Base-by-base conservation (phyloP, 176 grass and related monocot genomes). In the Lolium multiflorum region DNA sequence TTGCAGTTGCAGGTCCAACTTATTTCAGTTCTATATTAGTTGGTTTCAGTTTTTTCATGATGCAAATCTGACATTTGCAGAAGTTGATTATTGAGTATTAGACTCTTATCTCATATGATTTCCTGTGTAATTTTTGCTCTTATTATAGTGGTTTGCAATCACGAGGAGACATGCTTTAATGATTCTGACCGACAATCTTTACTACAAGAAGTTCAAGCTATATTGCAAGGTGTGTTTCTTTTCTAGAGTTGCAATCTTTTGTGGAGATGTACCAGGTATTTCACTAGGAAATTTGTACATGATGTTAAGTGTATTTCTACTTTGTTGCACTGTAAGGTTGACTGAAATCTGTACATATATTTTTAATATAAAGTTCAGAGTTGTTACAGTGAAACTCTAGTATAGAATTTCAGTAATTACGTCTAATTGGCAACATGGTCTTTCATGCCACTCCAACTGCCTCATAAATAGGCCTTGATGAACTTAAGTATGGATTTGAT, bases 141-240 rank as follows among this genome's bases (percentile, higher is more conserved):
- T 90, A 15, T 83, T 90, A 81, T 88, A 99, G 97, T 99, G 97
- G 97, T 99, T 99, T 88, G 88, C 94, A 74, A 83, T 99, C 71
- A 99, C 95, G 26, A 85, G 97, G 74, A 90, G 91, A 89, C 97
- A 99, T 63, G 94, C 97, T 89, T 88, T 99, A 81, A 38, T 96
- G 89, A 99, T 99, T 96, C 83, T 99, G 35, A 90, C 92, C 0
- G 97, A 99, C 78, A 90, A 24, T 60, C 90, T 99, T 78, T 99
- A 99, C 90, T 96, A 99, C 80, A 96, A 84, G 60, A 99, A 99
- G 79, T 99, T 99, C 87, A 99, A 94, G 87, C 87, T 92, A 80
- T 96, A 99, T 83, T 99, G 97, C 94, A 99, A 96, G 97, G 97
- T 99, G 89, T 71, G 75, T 67, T 83, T 11, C 50, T 78, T 54